phyloP scores from a whole-genome alignment of 2,329 filamentous ascomycete species.

The Fusarium redolens region DNA sequence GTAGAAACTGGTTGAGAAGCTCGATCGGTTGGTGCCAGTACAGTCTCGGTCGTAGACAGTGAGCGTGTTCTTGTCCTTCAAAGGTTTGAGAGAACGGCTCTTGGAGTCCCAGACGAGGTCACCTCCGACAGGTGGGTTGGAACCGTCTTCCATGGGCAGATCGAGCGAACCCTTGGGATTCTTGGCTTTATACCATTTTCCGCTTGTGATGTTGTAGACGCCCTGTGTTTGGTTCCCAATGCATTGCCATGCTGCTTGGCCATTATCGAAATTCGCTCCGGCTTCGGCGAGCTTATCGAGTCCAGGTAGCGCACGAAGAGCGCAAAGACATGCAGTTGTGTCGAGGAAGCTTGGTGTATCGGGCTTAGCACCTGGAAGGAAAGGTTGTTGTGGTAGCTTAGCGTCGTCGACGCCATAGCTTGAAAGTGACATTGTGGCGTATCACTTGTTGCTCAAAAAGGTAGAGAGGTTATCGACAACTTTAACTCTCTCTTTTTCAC shows the following conservation, averaged over 20 bases:
- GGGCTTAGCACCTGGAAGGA: constrained; percentile 46
- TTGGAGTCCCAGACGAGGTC: constrained; percentile 46
- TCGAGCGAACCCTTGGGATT: constrained; percentile 39
- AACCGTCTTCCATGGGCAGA: constrained; percentile 50
- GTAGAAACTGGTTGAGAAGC: constrained; percentile 57
- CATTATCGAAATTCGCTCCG: constrained; percentile 2
- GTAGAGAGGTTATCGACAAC: background rate
- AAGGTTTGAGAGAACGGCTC: constrained; percentile 42
- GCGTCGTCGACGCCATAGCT: constrained; percentile 31
- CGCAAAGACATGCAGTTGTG: constrained; percentile 54
- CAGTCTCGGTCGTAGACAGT: constrained; percentile 54
- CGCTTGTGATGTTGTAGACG: constrained; percentile 50
- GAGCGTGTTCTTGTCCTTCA: constrained; percentile 40
- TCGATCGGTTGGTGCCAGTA: constrained; percentile 55
- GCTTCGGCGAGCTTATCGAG: constrained; percentile 13
- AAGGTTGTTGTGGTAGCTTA: constrained; percentile 53
- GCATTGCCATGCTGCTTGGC: constrained; percentile 55
- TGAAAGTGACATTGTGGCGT: constrained; percentile 30
- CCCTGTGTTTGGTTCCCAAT: constrained; percentile 57
- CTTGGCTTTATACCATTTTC: constrained; percentile 56
- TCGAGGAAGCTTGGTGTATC: constrained; percentile 55
- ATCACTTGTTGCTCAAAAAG: background rate
- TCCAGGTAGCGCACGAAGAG: constrained; percentile 44
- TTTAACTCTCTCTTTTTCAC: background rate
- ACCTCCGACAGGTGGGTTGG: constrained; percentile 50